Base-by-base conservation (phyloP, 768 basidiomycete genomes). In the Rhizopogon vesiculosus region DNA sequence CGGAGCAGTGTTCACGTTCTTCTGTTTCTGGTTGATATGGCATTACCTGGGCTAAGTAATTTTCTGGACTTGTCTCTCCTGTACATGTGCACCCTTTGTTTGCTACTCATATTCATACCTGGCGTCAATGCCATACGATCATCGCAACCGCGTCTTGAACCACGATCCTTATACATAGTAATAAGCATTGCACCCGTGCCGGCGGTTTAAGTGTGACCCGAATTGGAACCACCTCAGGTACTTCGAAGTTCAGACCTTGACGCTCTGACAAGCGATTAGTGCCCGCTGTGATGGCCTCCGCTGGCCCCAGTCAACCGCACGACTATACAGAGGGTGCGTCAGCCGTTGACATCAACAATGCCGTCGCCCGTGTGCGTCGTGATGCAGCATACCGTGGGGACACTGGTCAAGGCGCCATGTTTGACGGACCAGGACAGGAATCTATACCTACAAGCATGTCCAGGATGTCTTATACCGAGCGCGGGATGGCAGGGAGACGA, bases 11-110 rank as follows among this genome's bases (percentile, higher is more conserved):
- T 82, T 92, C 69, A 98, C 96, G 9, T 89, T 98, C 68, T 78
- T 97, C 72, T 93, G 88, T 72, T 98, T 98, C 76, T 95, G 83
- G 74, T 70, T 93, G 61, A 98, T 98, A 63, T 91, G 92, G 88
- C 82, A 82, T 62, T 98, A 93, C 69, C 74, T 98, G 45, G 96
- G 89, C 51, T 80, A 70, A 70, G 42, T 6, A 48, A 15, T 38
- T 38, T 2, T 39, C 5, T 19, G 39, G 35, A 55, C 45, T 5
- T 45, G 25, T 25, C 13, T 53, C 9, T 45, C 39, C 56, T 52
- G 35, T 42, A 22, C 33, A 35, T 22, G 40, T 53, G 25, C 25
- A 55, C 19, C 6, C 33, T 48, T 28, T 31, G 33, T 13, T 25
- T 25, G 15, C 15, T 44, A 25, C 40, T 45, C 41, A 22, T 52